These are phyloP conservation scores for Amylocarpus encephaloides DNA, from an alignment of 2,329 filamentous ascomycete genomes.

Conservation along the genomic window DNA sequence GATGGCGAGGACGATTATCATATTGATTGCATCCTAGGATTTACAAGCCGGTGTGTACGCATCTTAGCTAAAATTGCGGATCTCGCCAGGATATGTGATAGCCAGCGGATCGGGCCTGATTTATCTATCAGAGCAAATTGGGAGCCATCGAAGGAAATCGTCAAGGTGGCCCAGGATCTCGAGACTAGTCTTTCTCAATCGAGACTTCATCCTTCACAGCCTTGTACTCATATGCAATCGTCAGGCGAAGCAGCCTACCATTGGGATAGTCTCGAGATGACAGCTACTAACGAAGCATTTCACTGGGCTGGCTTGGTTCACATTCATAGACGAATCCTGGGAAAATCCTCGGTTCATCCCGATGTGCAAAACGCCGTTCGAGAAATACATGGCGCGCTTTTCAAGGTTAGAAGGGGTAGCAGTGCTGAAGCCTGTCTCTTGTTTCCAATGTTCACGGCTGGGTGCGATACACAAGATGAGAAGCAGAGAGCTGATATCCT, in stretches of 20 bases:
- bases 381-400: slow-evolving; percentile 56
- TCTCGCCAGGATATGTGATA: slow-evolving; percentile 62
- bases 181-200: slow-evolving; percentile 56
- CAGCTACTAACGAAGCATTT: slow-evolving; percentile 70
- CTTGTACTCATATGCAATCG: slow-evolving; percentile 39
- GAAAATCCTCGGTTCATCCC: slow-evolving; percentile 48
- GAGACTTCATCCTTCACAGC: slow-evolving; percentile 35
- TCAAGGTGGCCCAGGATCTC: slow-evolving; percentile 51
- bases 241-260: slow-evolving; percentile 43
- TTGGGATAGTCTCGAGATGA: slow-evolving; percentile 58
- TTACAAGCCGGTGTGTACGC: slow-evolving; percentile 64
- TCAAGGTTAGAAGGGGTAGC: slow-evolving; percentile 56
- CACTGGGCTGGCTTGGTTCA: slow-evolving; percentile 75
- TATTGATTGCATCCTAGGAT: slow-evolving; percentile 77
- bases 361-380: slow-evolving; percentile 58
- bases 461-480: slow-evolving; percentile 60
- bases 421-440: slow-evolving; percentile 69
- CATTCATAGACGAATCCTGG: slow-evolving; percentile 66
- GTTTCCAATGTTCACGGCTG: slow-evolving; percentile 79
- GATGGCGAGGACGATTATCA: slow-evolving; percentile 56
- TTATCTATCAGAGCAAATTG: slow-evolving; percentile 47
- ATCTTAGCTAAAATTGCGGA: slow-evolving; percentile 67
- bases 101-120: slow-evolving; percentile 51
- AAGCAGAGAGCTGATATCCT: slow-evolving; percentile 54
- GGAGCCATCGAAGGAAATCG: slow-evolving; percentile 49